These are phyloP conservation scores for Cytospora piceicola DNA, from an alignment of 2,329 filamentous ascomycete genomes.

Conservation along the genomic window DNA sequence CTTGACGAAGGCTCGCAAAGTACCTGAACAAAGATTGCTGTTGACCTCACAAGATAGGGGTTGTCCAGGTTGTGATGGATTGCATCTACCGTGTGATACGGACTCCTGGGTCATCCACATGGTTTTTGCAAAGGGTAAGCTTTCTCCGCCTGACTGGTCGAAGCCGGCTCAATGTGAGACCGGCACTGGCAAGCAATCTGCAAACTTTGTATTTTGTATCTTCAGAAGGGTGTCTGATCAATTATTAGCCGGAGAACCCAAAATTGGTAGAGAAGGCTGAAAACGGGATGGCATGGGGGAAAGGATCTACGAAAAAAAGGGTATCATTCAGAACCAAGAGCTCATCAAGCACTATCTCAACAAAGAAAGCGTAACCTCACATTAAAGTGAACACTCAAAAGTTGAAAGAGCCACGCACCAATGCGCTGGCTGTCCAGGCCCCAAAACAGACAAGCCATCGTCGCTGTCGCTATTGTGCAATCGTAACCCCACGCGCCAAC, in stretches of 20 bases:
- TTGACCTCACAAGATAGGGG: no score
- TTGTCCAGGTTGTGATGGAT: no score
- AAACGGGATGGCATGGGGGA: neutral
- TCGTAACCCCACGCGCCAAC: neutral
- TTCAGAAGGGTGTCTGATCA: neutral
- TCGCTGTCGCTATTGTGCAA: neutral
- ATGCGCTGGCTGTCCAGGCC: conserved; percentile 11
- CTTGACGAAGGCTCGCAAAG: no score
- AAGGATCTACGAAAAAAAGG: neutral
- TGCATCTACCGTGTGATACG: no score
- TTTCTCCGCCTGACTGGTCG: neutral
- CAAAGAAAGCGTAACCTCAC: conserved; percentile 8
- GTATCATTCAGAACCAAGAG: neutral
- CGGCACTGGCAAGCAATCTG: neutral
- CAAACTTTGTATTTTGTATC: neutral
- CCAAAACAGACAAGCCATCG: neutral
- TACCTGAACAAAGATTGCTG: no score
- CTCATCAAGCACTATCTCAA: conserved; percentile 9
- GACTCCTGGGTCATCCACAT: neutral
- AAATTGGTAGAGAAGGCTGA: neutral
- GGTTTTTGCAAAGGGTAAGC: neutral
- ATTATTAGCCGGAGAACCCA: neutral
- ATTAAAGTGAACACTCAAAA: neutral
- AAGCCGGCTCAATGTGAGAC: neutral
- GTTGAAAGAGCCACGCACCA: conserved; percentile 14